Conservation (phyloP, 202 grass and related monocot genomes). For the Zizania palustris region DNA sequence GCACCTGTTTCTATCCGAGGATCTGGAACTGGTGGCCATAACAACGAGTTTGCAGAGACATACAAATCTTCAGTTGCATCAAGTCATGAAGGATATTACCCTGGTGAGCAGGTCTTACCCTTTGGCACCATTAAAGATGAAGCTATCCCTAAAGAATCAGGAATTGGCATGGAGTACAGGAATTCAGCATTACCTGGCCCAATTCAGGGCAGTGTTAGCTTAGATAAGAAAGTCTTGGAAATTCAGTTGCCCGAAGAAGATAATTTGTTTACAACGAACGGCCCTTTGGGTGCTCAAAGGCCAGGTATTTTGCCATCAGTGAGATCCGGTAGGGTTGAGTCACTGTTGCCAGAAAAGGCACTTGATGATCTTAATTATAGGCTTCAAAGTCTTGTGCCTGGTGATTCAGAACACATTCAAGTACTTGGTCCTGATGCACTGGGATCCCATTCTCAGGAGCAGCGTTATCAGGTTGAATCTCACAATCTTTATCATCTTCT, state of each 20-base stretch:
- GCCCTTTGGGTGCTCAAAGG: constrained; percentile 49
- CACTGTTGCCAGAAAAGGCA: constrained; percentile 44
- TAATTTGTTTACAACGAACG: constrained; percentile 62
- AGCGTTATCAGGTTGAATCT: constrained; percentile 48
- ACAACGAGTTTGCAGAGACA: constrained; percentile 40
- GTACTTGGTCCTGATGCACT: constrained; percentile 52
- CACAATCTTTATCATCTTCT: constrained; percentile 65
- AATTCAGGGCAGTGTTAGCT: constrained; percentile 46
- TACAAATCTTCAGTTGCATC: constrained; percentile 40
- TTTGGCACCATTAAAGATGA: constrained; percentile 46
- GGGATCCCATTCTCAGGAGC: constrained; percentile 39
- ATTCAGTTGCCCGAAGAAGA: constrained; percentile 90
- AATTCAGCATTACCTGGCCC: constrained; percentile 35
- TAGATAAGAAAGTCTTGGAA: constrained; percentile 58
- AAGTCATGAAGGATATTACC: constrained; percentile 45
- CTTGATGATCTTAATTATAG: constrained; percentile 62
- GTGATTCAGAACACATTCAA: constrained; percentile 57
- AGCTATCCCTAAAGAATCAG: constrained; percentile 32
- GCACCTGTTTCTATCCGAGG: constrained; percentile 78
- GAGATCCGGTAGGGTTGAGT: constrained; percentile 56
- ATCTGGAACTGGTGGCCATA: constrained; percentile 44
- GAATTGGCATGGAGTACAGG: constrained; percentile 34
- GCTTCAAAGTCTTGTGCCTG: constrained; percentile 57
- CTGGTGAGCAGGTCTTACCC: constrained; percentile 35
- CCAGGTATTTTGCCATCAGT: constrained; percentile 48